phyloP scores from a whole-genome alignment of 306 rosid genomes.

The Dryas octopetala region DNA sequence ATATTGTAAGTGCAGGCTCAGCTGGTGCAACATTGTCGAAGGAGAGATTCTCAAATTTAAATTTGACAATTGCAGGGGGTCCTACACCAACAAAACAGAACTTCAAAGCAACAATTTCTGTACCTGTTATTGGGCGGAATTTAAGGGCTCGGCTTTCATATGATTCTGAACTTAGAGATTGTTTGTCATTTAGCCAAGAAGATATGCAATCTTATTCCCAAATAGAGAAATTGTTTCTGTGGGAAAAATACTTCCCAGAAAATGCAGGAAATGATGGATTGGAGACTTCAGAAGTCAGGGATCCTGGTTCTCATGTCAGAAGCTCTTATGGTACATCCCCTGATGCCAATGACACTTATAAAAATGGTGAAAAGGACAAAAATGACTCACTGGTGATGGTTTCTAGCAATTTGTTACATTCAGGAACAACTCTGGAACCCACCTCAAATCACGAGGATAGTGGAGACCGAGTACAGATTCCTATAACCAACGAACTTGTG shows the following conservation, averaged over 20 bases:
- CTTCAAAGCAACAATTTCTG: slow-evolving; percentile 75
- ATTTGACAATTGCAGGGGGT: slow-evolving; percentile 93
- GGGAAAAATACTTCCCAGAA: background rate
- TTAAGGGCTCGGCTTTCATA: slow-evolving; percentile 70
- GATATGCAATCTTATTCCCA: slow-evolving; percentile 35
- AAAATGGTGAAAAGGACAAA: slow-evolving; percentile 21
- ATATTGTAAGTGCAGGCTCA: slow-evolving; percentile 23
- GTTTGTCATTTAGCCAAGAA: slow-evolving; percentile 28
- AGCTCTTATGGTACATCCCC: slow-evolving; percentile 11
- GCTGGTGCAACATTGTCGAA: slow-evolving; percentile 45
- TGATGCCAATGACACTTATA: slow-evolving; percentile 7
- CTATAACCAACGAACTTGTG: slow-evolving; percentile 32
- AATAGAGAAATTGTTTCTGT: slow-evolving; percentile 4
- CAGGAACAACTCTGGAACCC: slow-evolving; percentile 21
- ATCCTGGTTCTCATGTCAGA: slow-evolving; percentile 13
- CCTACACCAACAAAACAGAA: slow-evolving; percentile 90
- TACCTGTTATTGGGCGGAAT: slow-evolving; percentile 83
- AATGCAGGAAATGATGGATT: slow-evolving; percentile 35
- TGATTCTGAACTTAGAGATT: slow-evolving; percentile 51
- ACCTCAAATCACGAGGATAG: slow-evolving; percentile 14
- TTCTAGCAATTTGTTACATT: slow-evolving; percentile 29
- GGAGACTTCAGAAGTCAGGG: slow-evolving; percentile 33
- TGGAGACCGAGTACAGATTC: slow-evolving; percentile 21
- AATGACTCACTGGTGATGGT: slow-evolving; percentile 22
- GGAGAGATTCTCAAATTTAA: slow-evolving; percentile 47